These are phyloP conservation scores for Meredithiella fracta DNA, from an alignment of 2,329 filamentous ascomycete species.

Conservation along the genomic window DNA sequence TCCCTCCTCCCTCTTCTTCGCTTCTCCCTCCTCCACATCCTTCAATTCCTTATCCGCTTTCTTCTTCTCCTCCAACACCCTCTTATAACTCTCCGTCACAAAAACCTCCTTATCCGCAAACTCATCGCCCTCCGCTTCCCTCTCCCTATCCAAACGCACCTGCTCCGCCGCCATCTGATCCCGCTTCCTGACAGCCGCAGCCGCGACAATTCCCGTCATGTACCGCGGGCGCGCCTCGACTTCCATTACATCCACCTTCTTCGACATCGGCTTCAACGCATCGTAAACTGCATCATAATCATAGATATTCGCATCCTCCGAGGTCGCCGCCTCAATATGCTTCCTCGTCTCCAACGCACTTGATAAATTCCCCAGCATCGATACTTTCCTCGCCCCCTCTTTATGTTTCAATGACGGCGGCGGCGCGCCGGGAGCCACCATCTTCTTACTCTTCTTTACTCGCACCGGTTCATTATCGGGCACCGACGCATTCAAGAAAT, in stretches of 20 bases:
- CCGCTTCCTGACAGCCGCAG: constrained; percentile 60
- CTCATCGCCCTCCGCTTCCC: constrained; percentile 65
- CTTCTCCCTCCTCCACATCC: constrained; percentile 45
- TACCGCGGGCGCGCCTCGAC: constrained; percentile 57
- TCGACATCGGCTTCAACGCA: constrained; percentile 50
- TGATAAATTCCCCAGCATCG: constrained; percentile 47
- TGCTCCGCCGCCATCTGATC: constrained; percentile 66
- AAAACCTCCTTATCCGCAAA: constrained; percentile 75
- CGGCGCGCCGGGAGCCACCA: background rate
- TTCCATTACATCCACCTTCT: constrained; percentile 37
- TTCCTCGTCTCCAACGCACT: constrained; percentile 45
- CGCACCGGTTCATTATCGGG: constrained; percentile 14
- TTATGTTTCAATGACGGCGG: constrained; percentile 20
- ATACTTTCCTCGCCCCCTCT: constrained; percentile 19
- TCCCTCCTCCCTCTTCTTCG: constrained; percentile 39
- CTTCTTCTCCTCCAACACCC: constrained; percentile 60
- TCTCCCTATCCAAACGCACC: constrained; percentile 60
- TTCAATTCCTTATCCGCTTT: constrained; percentile 56
- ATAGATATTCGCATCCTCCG: constrained; percentile 59
- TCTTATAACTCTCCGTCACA: constrained; percentile 68
- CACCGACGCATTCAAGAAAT: constrained; percentile 8
- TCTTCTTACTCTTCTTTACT: constrained; percentile 19
- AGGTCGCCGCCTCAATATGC: constrained; percentile 46
- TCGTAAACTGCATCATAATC: constrained; percentile 77
- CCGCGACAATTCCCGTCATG: constrained; percentile 56